Evolutionary conservation across 192 early-diverging fungal genomes (phyloP).

Genomic region (Dimargaris cristalligena): DNA sequence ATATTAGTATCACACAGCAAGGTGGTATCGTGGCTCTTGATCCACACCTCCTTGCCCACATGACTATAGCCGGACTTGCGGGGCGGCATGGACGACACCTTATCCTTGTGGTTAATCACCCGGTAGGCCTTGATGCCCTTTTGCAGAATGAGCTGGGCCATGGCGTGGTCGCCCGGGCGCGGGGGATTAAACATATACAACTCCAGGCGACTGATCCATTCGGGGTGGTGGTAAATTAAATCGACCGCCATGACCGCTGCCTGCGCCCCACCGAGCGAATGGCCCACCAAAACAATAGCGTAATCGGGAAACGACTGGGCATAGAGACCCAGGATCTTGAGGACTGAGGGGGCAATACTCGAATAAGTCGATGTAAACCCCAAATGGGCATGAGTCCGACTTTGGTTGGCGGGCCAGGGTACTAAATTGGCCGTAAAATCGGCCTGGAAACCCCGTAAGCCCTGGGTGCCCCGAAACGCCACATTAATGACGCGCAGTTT

Average conservation of each 20-base stretch:
- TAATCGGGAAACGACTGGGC: not conserved
- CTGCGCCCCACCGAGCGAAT: conserved; percentile 6
- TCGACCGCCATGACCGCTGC: not conserved
- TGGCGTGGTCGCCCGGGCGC: not conserved
- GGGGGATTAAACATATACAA: not conserved
- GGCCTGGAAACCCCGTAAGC: not conserved
- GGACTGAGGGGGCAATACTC: not conserved
- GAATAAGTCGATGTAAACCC: not conserved
- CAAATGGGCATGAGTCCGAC: not conserved
- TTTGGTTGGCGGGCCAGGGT: not conserved
- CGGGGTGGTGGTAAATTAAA: not conserved
- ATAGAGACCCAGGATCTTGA: not conserved
- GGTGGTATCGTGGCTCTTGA: not conserved
- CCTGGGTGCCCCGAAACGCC: conserved; percentile 1
- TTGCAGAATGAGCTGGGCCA: not conserved
- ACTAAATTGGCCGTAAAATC: not conserved
- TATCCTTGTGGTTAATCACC: not conserved
- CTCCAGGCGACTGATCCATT: no score
- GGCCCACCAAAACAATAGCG: not conserved
- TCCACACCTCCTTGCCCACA: not conserved
- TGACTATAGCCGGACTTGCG: not conserved
- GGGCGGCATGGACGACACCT: not conserved
- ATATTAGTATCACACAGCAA: not conserved
- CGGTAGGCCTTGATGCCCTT: not conserved
- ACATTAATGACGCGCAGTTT: not conserved